Evolutionary conservation across 2,329 filamentous ascomycete genomes (phyloP).

Genomic region (Monilinia polystroma): DNA sequence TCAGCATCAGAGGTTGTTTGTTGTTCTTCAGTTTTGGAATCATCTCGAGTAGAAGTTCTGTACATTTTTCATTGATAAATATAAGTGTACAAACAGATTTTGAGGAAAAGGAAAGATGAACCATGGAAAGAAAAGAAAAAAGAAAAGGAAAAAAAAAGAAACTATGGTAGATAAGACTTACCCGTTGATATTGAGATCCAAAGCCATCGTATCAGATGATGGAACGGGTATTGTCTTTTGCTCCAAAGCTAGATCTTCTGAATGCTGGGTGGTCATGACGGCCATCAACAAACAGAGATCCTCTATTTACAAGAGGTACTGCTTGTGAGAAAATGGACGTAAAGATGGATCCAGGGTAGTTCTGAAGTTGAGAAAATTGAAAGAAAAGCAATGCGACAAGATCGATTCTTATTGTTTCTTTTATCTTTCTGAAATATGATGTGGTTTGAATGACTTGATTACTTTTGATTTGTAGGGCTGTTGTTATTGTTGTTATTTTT

Average conservation of each 20-base stretch:
- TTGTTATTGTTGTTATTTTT: too few species aligned
- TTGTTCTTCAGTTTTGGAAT: constrained; percentile 28
- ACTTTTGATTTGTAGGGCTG: not conserved
- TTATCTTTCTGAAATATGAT: not conserved
- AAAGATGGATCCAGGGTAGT: not conserved
- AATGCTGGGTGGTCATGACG: constrained; percentile 51
- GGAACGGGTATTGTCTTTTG: constrained; percentile 51
- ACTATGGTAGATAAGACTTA: constrained; percentile 47
- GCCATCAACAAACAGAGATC: constrained; percentile 46
- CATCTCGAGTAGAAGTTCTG: constrained; percentile 39
- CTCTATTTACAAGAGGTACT: constrained; percentile 29
- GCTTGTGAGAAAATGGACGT: constrained; percentile 19
- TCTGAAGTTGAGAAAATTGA: not conserved
- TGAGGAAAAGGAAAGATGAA: not conserved
- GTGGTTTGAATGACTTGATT: not conserved
- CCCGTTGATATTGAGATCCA: constrained; percentile 57
- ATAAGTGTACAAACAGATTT: constrained; percentile 34
- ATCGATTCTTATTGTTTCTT: not conserved
- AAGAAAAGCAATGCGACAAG: constrained; percentile 19
- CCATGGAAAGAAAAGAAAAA: constrained; percentile 24
- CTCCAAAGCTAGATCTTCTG: constrained; percentile 44
- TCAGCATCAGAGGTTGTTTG: constrained; percentile 10
- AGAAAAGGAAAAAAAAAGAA: constrained; percentile 34
- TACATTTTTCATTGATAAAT: constrained; percentile 40
- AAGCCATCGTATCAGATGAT: constrained; percentile 51